phyloP scores from a whole-genome alignment of 2,329 filamentous ascomycete genomes.

The Knoxdaviesia capensis region DNA sequence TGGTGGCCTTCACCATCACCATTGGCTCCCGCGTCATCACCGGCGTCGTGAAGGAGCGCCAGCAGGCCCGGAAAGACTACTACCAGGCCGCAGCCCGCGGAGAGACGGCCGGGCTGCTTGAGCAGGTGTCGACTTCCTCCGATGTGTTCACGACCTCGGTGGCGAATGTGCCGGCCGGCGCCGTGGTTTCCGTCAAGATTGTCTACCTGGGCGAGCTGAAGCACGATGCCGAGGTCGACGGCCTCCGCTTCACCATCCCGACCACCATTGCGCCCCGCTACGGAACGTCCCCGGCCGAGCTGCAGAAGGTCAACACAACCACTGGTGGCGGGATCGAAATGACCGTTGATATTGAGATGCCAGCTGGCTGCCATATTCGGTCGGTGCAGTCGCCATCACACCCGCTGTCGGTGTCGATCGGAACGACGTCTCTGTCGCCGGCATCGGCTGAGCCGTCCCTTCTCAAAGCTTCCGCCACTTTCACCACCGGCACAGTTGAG shows the following conservation, averaged over 20 bases:
- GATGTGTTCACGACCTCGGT: slow-evolving; percentile 51
- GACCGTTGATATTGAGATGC: slow-evolving; percentile 22
- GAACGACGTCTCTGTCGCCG: slow-evolving; percentile 26
- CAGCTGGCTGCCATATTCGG: slow-evolving; percentile 32
- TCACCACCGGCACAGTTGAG: slow-evolving; percentile 29
- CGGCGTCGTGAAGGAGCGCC: slow-evolving; percentile 46
- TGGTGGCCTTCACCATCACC: slow-evolving; percentile 46
- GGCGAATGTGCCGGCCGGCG: slow-evolving; percentile 42
- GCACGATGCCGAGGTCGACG: slow-evolving; percentile 48
- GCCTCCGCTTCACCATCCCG: slow-evolving; percentile 48
- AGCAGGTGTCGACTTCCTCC: slow-evolving; percentile 35
- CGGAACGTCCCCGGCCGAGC: slow-evolving; percentile 14
- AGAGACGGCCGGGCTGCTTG: slow-evolving; percentile 42
- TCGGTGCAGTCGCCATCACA: slow-evolving; percentile 47
- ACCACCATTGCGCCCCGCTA: slow-evolving; percentile 48
- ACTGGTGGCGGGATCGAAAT: slow-evolving; percentile 7
- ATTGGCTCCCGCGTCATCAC: slow-evolving; percentile 38
- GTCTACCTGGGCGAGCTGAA: slow-evolving; percentile 52
- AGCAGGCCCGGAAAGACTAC: slow-evolving; percentile 39
- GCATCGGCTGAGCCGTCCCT: slow-evolving; percentile 26
- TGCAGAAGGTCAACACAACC: background rate
- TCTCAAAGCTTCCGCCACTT: slow-evolving; percentile 39
- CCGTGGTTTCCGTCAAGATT: slow-evolving; percentile 37
- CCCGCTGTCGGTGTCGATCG: slow-evolving; percentile 44
- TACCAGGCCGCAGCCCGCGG: slow-evolving; percentile 34